These are phyloP conservation scores for Neocatenulostroma microsporum DNA, from an alignment of 2,329 filamentous ascomycete species.

Conservation along the genomic window DNA sequence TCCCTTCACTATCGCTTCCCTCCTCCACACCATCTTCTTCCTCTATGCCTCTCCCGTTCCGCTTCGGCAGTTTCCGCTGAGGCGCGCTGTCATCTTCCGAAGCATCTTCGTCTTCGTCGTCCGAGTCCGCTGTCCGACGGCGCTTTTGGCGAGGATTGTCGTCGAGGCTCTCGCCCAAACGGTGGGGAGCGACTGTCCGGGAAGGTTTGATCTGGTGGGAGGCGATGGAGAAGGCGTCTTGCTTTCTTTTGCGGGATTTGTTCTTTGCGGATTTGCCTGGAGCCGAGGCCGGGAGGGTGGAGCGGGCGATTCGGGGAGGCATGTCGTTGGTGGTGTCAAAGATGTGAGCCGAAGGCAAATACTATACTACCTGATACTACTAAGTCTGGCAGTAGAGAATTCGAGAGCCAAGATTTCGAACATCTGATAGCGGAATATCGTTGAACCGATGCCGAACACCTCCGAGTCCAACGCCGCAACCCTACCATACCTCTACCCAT, in stretches of 20 bases:
- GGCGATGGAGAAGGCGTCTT: constrained; percentile 61
- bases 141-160: constrained; percentile 38
- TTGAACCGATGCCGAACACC: not conserved
- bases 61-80: constrained; percentile 26
- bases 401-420: constrained; percentile 4
- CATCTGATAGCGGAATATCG: not conserved
- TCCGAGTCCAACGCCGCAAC: not conserved
- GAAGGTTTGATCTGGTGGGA: constrained; percentile 39
- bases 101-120: constrained; percentile 41
- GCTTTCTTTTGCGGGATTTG: constrained; percentile 46
- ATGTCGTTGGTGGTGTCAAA: constrained; percentile 30
- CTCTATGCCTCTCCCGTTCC: constrained; percentile 16
- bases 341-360: too few species aligned
- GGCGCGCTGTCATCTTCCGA: constrained; percentile 33
- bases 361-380: too few species aligned
- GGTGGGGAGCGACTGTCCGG: constrained; percentile 48
- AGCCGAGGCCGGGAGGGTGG: constrained; percentile 23
- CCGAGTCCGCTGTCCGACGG: constrained; percentile 41
- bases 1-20: constrained; percentile 77
- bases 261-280: constrained; percentile 28
- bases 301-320: constrained; percentile 39
- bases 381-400: too few species aligned
- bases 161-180: constrained; percentile 49
- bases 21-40: constrained; percentile 53
- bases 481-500: not conserved